phyloP scores from a whole-genome alignment of 768 basidiomycete species.

The Saitozyma podzolica region DNA sequence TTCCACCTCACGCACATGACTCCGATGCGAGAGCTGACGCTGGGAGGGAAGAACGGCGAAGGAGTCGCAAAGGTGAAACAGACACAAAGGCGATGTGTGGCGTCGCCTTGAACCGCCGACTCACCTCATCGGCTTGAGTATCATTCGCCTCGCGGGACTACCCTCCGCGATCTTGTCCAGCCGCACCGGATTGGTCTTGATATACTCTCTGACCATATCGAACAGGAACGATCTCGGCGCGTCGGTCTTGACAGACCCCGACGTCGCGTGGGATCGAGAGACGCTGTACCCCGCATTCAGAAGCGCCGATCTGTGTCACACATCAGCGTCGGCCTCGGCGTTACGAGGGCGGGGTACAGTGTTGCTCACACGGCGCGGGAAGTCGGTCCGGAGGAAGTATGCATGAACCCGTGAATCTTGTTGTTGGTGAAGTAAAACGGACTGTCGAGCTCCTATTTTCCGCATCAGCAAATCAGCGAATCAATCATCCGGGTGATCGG shows the following conservation, averaged over 20 bases:
- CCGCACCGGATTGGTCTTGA: slow-evolving; percentile 76
- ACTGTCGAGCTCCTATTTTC: slow-evolving; percentile 31
- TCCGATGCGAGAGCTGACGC: no score
- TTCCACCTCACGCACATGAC: no score
- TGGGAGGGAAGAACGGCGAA: not conserved
- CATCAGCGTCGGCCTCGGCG: no score
- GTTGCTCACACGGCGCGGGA: slow-evolving; percentile 20
- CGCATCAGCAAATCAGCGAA: not conserved
- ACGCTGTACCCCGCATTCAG: slow-evolving; percentile 79
- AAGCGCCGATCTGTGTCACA: slow-evolving; percentile 70
- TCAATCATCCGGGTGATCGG: not conserved
- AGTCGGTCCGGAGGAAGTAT: slow-evolving; percentile 22
- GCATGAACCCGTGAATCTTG: slow-evolving; percentile 25
- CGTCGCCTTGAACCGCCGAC: slow-evolving; percentile 38
- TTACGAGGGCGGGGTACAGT: not conserved
- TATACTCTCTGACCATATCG: slow-evolving; percentile 82
- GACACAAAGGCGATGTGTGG: not conserved
- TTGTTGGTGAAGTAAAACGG: slow-evolving; percentile 47
- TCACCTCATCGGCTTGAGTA: slow-evolving; percentile 70
- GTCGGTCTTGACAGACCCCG: slow-evolving; percentile 89
- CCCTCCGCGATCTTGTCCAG: slow-evolving; percentile 75
- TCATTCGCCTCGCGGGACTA: slow-evolving; percentile 68
- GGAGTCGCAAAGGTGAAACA: not conserved
- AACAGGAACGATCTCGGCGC: slow-evolving; percentile 70
- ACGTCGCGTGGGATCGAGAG: slow-evolving; percentile 84